These are phyloP conservation scores for Ophiorrhiza pumila DNA, from an alignment of 257 asterid species.

Conservation along the genomic window DNA sequence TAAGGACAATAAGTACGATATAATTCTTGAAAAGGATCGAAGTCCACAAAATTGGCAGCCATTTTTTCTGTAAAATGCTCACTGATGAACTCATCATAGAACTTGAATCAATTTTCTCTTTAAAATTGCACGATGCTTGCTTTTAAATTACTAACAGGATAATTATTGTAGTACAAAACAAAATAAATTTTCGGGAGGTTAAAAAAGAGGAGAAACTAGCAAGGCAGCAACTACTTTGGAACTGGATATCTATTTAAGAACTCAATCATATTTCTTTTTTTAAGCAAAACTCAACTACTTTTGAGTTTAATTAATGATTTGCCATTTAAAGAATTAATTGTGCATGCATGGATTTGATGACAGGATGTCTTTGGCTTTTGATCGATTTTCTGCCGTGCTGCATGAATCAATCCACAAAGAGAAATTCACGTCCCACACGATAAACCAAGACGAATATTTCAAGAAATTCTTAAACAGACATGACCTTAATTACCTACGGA, in stretches of 20 bases:
- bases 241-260: neutral
- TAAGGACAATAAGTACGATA: too few species aligned
- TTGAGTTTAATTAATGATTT: neutral
- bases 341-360: neutral
- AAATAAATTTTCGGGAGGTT: too few species aligned
- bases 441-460: neutral
- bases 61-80: too few species aligned
- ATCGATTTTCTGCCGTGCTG: neutral
- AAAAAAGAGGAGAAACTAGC: neutral
- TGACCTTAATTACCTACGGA: neutral
- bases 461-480: neutral
- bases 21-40: neutral
- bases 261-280: neutral
- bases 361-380: neutral
- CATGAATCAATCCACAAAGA: neutral
- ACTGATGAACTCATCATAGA: neutral
- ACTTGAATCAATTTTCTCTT: neutral
- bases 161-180: too few species aligned
- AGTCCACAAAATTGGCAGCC: neutral
- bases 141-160: too few species aligned
- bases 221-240: neutral
- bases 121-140: too few species aligned
- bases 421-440: neutral
- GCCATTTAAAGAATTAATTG: neutral
- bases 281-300: too few species aligned